These are phyloP conservation scores for Metschnikowia cerradonensis DNA, from an alignment of 805 yeast genomes.

Conservation along the genomic window DNA sequence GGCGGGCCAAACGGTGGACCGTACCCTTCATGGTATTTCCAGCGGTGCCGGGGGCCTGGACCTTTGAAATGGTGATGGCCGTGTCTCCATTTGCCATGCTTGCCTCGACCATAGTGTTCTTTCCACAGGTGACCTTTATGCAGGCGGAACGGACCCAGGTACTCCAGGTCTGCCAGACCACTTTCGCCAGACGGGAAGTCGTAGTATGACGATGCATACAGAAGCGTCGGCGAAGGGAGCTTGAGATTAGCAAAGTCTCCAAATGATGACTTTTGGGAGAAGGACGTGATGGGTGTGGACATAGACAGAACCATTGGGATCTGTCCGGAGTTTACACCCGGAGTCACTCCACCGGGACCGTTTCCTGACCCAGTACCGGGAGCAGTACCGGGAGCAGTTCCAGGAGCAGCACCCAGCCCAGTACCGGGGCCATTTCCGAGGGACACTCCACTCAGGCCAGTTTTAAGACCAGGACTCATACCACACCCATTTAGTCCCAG, in stretches of 20 bases:
- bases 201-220: conserved; percentile 8
- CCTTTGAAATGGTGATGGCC: conserved; percentile 1
- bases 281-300: neutral
- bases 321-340: too few relatives aligned
- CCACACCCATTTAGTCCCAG: too few relatives aligned
- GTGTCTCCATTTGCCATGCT: neutral
- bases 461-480: too few relatives aligned
- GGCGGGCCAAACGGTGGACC: conserved; percentile 7
- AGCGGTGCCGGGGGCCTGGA: neutral
- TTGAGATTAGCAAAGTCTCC: conserved; percentile 2
- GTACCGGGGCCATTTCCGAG: too few relatives aligned
- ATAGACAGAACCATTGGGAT: neutral
- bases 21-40: neutral
- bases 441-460: too few relatives aligned
- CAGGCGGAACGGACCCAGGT: neutral
- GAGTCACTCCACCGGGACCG: too few relatives aligned
- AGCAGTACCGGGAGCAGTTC: too few relatives aligned
- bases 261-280: neutral
- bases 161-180: conserved; percentile 4
- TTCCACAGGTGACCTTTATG: neutral
- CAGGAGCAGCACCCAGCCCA: too few relatives aligned
- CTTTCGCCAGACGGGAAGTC: conserved; percentile 5
- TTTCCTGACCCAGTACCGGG: too few relatives aligned
- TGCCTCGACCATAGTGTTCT: neutral
- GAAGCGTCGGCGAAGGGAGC: conserved; percentile 13